phyloP scores from a whole-genome alignment of 768 basidiomycete genomes.

The Amanita inopinata region DNA sequence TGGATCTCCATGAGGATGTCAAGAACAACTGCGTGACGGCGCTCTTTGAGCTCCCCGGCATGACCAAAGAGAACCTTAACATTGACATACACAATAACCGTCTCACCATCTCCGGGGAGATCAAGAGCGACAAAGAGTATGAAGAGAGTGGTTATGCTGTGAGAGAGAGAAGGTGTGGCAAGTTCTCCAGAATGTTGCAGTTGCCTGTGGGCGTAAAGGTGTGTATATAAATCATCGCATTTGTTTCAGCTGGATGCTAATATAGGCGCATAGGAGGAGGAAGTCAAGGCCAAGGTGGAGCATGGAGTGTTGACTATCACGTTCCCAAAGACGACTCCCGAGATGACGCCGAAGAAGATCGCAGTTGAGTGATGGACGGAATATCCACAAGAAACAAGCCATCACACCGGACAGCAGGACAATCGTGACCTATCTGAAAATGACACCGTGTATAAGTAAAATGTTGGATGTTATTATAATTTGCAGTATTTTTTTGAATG shows the following conservation, averaged over 20 bases:
- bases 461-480: no score
- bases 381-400: no score
- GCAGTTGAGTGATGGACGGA: not conserved
- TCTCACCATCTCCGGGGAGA: slow-evolving; percentile 44
- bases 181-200: slow-evolving; percentile 34
- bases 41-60: slow-evolving; percentile 48
- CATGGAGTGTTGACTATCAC: slow-evolving; percentile 8
- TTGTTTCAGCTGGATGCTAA: no score
- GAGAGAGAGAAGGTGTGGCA: slow-evolving; percentile 39
- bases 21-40: slow-evolving; percentile 41
- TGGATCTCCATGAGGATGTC: slow-evolving; percentile 44
- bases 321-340: slow-evolving; percentile 8
- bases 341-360: slow-evolving; percentile 9
- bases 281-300: slow-evolving; percentile 4
- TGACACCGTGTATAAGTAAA: no score
- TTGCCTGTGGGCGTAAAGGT: slow-evolving; percentile 48
- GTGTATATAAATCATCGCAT: no score
- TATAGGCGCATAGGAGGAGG: no score
- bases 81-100: slow-evolving; percentile 42
- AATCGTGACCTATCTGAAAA: no score
- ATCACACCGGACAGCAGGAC: no score
- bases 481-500: no score
- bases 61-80: slow-evolving; percentile 38
- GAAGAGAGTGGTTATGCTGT: slow-evolving; percentile 30
- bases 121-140: slow-evolving; percentile 20